These are phyloP conservation scores for Alloteropsis semialata DNA, from an alignment of 176 grass and related monocot species.

Conservation along the genomic window DNA sequence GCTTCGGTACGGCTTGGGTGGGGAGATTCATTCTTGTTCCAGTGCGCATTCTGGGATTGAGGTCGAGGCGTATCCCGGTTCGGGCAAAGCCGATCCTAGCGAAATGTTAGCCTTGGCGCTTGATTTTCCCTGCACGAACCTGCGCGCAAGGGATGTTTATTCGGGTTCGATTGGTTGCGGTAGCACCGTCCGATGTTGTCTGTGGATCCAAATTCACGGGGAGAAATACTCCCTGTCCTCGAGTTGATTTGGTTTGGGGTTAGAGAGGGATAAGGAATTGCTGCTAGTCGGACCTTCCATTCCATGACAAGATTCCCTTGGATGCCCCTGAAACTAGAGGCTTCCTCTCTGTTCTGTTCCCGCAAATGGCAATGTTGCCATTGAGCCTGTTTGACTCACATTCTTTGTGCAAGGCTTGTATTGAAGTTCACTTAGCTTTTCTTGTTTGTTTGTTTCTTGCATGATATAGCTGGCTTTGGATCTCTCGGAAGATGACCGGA, in stretches of 20 bases:
- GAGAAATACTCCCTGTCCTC: too few species aligned
- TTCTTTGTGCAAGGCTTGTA: background rate
- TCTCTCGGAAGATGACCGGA: constrained; percentile 71
- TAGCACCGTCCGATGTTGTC: background rate
- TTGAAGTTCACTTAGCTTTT: background rate
- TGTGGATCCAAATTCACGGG: background rate
- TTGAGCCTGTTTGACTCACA: background rate
- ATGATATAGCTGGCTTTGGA: constrained; percentile 69
- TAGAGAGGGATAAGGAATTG: background rate
- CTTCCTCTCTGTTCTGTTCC: background rate
- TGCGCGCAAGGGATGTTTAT: background rate
- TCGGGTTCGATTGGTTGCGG: background rate
- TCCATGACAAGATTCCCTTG: background rate
- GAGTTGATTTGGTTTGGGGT: background rate
- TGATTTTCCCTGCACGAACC: background rate
- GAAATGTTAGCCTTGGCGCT: background rate
- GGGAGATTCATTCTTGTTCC: background rate
- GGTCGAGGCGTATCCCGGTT: background rate
- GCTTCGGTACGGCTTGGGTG: background rate
- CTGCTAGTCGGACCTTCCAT: background rate
- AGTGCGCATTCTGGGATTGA: background rate
- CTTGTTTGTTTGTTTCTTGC: background rate
- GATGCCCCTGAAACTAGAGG: background rate
- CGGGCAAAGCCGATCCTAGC: background rate
- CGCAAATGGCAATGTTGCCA: background rate